Percentiles rank a stretch among this genome's conserved stretches.
Conservation (phyloP, 805 yeast genomes). For the Lipomyces chichibuensis region DNA sequence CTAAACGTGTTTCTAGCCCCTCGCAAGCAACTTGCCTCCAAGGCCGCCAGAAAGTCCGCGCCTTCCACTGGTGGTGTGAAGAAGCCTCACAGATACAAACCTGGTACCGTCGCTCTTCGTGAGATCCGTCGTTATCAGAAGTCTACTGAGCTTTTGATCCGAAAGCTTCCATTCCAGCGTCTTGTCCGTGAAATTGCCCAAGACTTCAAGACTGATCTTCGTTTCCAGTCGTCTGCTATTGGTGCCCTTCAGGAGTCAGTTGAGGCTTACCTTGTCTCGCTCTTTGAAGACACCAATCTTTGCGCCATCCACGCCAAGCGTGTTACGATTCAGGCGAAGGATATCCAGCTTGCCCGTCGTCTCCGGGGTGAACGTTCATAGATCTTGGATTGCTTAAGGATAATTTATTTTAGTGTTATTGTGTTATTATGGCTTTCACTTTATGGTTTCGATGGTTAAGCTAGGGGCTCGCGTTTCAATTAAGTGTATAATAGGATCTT, state of each 20-base stretch:
- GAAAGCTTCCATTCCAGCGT: constrained; percentile 91
- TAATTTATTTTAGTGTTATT: constrained; percentile 1
- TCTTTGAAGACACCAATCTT: constrained; percentile 87
- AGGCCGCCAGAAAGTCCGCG: constrained; percentile 88
- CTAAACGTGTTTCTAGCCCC: constrained; percentile 54
- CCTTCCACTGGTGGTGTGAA: constrained; percentile 84
- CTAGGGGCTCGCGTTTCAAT: constrained; percentile 14
- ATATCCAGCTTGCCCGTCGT: constrained; percentile 88
- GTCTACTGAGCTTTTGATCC: constrained; percentile 81
- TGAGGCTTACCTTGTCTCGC: constrained; percentile 83
- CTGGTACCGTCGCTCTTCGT: constrained; percentile 92
- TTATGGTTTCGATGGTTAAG: constrained; percentile 19
- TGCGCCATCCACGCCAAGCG: constrained; percentile 94
- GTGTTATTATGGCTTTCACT: constrained; percentile 14
- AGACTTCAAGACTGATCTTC: constrained; percentile 82
- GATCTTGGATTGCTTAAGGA: background rate
- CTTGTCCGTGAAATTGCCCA: constrained; percentile 87
- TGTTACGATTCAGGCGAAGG: constrained; percentile 91
- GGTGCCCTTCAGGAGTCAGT: constrained; percentile 91
- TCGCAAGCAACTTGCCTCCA: constrained; percentile 87
- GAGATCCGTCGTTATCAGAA: constrained; percentile 92
- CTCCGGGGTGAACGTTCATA: constrained; percentile 66
- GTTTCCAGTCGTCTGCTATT: constrained; percentile 87
- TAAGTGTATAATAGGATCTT: constrained; percentile 31
- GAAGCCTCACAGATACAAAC: constrained; percentile 94